A percentile compares a stretch with the other conserved stretches of the same genome.
These are phyloP conservation scores for Monosporascus sp. DNA, from an alignment of 2,329 filamentous ascomycete genomes.

Conservation along the genomic window DNA sequence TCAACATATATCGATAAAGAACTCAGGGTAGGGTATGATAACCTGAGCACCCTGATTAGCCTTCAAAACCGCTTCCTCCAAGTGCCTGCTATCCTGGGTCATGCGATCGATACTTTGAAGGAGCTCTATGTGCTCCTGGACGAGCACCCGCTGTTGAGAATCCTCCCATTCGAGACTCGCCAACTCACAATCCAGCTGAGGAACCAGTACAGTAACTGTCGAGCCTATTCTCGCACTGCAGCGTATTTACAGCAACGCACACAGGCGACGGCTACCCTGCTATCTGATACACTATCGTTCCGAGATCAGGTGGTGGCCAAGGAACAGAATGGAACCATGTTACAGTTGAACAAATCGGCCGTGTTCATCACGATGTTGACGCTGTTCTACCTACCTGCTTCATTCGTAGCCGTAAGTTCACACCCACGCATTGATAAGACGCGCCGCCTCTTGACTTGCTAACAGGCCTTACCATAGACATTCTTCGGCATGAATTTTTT, in stretches of 20 bases:
- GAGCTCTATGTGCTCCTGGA: constrained; percentile 12
- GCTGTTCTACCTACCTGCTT: constrained; percentile 28
- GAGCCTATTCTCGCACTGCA: constrained; percentile 15
- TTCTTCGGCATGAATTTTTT: constrained; percentile 39
- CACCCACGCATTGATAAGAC: not conserved
- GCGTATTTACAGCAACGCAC: constrained; percentile 18
- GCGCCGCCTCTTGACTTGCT: not conserved
- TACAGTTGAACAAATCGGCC: constrained; percentile 27
- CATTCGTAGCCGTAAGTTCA: constrained; percentile 30
- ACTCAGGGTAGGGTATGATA: constrained; percentile 21
- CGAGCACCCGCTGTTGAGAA: not conserved
- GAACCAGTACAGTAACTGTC: constrained; percentile 12
- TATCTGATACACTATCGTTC: constrained; percentile 23
- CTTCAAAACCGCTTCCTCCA: constrained; percentile 22
- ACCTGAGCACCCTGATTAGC: constrained; percentile 18
- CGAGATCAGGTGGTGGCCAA: constrained; percentile 27
- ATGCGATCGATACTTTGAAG: constrained; percentile 12
- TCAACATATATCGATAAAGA: constrained; percentile 23
- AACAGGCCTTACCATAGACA: constrained; percentile 18
- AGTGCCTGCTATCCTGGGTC: constrained; percentile 13
- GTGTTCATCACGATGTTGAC: constrained; percentile 27
- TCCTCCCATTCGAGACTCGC: not conserved
- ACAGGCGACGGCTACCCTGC: constrained; percentile 19
- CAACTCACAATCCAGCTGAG: constrained; percentile 2
- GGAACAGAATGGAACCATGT: constrained; percentile 25